Base-by-base conservation (phyloP, 225 moss, liverwort and hornwort species). In the Bryum argenteum region DNA sequence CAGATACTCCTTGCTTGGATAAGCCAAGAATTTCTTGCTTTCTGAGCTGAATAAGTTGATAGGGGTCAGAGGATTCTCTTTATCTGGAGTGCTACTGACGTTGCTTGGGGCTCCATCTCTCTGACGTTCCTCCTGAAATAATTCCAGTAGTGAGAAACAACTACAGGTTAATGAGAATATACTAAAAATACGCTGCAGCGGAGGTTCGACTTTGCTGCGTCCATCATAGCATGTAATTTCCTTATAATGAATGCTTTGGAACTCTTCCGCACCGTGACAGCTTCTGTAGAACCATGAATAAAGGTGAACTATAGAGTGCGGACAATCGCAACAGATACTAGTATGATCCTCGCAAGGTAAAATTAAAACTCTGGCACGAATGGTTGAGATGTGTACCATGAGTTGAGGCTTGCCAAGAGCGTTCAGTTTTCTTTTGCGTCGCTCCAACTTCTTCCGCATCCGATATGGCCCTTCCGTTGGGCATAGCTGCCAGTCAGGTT, bases 401-500 rank as follows among this genome's bases (percentile, higher is more conserved):
- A 83, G 83, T 41, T 83, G 72, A 12, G 83, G 54, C 26, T 77
- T 73, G 70, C 70, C 80, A 70, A 80, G 50, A 76, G 48, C 43
- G 70, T 88, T 81, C 24, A 90, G 71, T 70, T 89, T 91, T 76
- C 87, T 94, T 74, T 91, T 88, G 44, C 80, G 69, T 22, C 83
- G 65, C 67, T 84, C 83, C 56, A 84, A 71, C 54, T 84, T 84
- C 80, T 84, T 84, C 24, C 83, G 80, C 94, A 94, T 94, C 45
- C 94, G 86, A 71, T 91, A 94, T 40, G 94, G 94, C 57, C 94
- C 94, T 73, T 94, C 94, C 9, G 89, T 94, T 69, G 91, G 80
- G 80, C 90, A 91, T 11, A 94, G 82, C 72, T 91, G 90, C 91
- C 91, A 94, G 48, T 88, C 81, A 54, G 94, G 89, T 54, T 90